Evolutionary conservation across 2,329 filamentous ascomycete genomes (phyloP).

Genomic region (Penicillium sp.): DNA sequence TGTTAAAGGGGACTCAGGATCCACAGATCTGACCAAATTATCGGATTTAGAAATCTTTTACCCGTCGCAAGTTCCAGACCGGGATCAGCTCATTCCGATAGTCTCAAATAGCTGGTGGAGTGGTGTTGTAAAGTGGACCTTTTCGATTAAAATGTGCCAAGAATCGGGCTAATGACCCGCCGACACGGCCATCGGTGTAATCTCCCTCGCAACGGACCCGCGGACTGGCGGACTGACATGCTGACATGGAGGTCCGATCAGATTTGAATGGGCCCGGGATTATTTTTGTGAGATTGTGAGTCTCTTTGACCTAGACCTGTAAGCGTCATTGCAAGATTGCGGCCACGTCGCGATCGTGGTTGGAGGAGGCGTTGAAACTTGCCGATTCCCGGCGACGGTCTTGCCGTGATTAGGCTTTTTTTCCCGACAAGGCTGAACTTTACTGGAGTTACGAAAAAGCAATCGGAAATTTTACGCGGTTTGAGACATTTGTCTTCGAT

Average conservation of each 20-base stretch:
- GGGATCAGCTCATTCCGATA: neutral
- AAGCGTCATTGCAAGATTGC: neutral
- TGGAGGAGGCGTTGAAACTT: too few species aligned
- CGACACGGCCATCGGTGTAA: conserved; percentile 8
- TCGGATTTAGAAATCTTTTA: neutral
- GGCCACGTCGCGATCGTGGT: neutral
- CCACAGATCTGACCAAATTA: neutral
- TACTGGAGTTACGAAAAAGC: too few species aligned
- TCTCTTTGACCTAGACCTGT: neutral
- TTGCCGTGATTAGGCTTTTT: neutral
- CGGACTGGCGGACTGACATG: neutral
- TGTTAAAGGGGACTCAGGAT: neutral
- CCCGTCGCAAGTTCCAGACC: neutral
- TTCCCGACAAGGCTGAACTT: neutral
- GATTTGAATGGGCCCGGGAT: neutral
- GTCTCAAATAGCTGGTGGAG: neutral
- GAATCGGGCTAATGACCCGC: conserved; percentile 19
- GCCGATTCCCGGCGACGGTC: too few species aligned
- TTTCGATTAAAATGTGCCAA: neutral
- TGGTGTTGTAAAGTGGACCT: neutral
- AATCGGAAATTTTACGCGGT: neutral
- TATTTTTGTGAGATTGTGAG: neutral
- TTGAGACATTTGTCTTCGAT: neutral
- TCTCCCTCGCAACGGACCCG: neutral
- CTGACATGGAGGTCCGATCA: neutral